Evolutionary conservation across 768 basidiomycete species (phyloP), one percentile per base, ranked within the genome.

Genomic region (Tylopilus sp.): DNA sequence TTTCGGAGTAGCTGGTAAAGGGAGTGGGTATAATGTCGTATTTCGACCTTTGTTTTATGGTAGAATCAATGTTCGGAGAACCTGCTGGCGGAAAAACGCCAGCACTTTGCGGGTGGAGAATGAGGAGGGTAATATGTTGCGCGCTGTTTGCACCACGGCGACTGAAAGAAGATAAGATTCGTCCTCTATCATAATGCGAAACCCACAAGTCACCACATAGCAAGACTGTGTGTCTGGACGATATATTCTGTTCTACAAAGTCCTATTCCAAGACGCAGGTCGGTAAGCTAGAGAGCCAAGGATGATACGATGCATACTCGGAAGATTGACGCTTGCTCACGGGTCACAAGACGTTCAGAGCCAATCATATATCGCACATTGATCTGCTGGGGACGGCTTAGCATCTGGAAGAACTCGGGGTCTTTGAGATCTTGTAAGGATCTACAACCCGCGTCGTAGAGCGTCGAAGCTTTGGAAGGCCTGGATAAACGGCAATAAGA

Each of bases 191-290:
- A 17, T 23, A 35, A 50, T n/a, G n/a, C 11, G n/a, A 20, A 4
- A 67, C 85, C 62, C 60, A 86, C 85, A 83, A 81, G 66, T 72
- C 73, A 10, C 83, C 84, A 0, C 73, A 73, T n/a, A 82, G 58
- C 26, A 74, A 59, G 17, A 80, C 55, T 51, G 82, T 78, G 55
- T 76, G 81, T 40, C 73, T 76, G 18, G 72, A 60, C 33, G 75
- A 72, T 6, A 84, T 53, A 50, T 71, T 72, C 15, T 76, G 69
- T 28, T 67, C 70, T 47, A 82, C 71, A 44, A 81, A 82, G 44
- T 72, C 68, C 84, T 85, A 52, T 43, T 13, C 20, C 25, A 1
- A 43, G 33, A 33, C 33, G 25, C 44, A 41, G 30, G 23, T 17
- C 49, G 17, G 44, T 47, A 21, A 6, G 35, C 44, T 17, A 5